These are phyloP conservation scores for Tephrocybe rancida DNA, from an alignment of 768 basidiomycete genomes.

Conservation along the genomic window DNA sequence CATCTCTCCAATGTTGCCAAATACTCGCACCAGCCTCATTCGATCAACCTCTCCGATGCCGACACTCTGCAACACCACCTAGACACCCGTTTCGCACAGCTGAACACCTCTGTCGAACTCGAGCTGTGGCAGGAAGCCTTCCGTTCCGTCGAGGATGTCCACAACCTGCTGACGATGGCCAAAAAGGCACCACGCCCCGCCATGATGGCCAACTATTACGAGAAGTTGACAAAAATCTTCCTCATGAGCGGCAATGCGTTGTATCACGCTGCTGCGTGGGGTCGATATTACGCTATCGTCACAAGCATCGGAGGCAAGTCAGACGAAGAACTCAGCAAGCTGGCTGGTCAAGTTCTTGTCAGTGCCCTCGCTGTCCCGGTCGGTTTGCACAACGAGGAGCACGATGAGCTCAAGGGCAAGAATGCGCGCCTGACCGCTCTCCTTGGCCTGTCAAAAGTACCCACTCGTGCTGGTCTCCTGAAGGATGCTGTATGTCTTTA, in stretches of 20 bases:
- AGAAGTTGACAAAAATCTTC: constrained; percentile 96
- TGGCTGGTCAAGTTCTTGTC: constrained; percentile 91
- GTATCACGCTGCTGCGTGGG: constrained; percentile 97
- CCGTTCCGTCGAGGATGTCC: constrained; percentile 97
- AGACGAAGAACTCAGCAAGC: constrained; percentile 75
- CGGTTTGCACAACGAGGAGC: constrained; percentile 51
- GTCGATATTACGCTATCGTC: constrained; percentile 76
- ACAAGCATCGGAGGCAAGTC: constrained; percentile 72
- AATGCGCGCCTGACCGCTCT: constrained; percentile 81
- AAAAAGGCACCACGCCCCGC: constrained; percentile 90
- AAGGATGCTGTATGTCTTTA: constrained; percentile 74
- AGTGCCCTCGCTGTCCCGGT: constrained; percentile 94
- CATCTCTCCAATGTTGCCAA: constrained; percentile 95
- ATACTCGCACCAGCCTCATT: constrained; percentile 90
- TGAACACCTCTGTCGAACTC: constrained; percentile 95
- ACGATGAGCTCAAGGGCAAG: constrained; percentile 58
- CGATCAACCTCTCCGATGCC: constrained; percentile 94
- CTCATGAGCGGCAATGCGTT: constrained; percentile 92
- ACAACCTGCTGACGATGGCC: constrained; percentile 90
- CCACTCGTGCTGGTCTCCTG: constrained; percentile 84
- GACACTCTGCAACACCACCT: constrained; percentile 95
- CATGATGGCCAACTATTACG: constrained; percentile 99
- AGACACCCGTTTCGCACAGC: constrained; percentile 95
- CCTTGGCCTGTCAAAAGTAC: constrained; percentile 80
- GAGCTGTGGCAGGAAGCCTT: constrained; percentile 99